Base-by-base conservation (phyloP, 257 asterid genomes). In the Solanum chilense region DNA sequence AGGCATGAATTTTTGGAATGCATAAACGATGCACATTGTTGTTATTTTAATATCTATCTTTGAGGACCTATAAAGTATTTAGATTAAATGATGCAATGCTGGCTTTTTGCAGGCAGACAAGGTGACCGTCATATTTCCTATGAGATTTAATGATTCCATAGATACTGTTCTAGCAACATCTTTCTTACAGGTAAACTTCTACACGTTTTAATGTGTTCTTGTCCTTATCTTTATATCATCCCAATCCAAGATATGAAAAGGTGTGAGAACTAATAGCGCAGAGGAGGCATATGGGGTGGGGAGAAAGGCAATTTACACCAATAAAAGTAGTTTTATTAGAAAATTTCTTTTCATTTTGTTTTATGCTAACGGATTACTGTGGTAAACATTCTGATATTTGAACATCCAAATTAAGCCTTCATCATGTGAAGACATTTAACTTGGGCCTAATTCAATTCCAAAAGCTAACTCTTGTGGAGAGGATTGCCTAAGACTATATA, bases 91-190 rank as follows among this genome's bases (percentile, higher is more conserved):
- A 85, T 29, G 70, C 39, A 76, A 41, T 85, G 75, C 16, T 81
- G 71, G 39, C 83, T 83, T 73, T 42, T 52, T 87, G 86, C 89
- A 87, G 89, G 86, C 73, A 12, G 86, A 92, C 33, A 95, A 93
- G 90, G 98, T 90, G 87, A 93, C 96, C 2, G 93, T 94, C 87
- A 91, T 95, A 85, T 95, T 94, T 86, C 98, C 99, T 52, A 94
- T 96, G 98, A 93, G 95, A 85, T 96, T 96, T 93, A 95, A 90
- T 87, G 98, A 96, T 93, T 92, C 99, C 9, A 87, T 92, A 37
- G 98, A 96, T 90, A 94, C 92, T 69, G 93, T 93, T 93, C 97
- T 97, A 62, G 98, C 99, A 21, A 91, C 98, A 82, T 97, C 99
- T 87, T 97, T 97, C 91, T 94, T 97, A 82, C 98, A 94, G 98